phyloP scores from a whole-genome alignment of 2,329 filamentous ascomycete genomes.

The Xylariaceae sp. region DNA sequence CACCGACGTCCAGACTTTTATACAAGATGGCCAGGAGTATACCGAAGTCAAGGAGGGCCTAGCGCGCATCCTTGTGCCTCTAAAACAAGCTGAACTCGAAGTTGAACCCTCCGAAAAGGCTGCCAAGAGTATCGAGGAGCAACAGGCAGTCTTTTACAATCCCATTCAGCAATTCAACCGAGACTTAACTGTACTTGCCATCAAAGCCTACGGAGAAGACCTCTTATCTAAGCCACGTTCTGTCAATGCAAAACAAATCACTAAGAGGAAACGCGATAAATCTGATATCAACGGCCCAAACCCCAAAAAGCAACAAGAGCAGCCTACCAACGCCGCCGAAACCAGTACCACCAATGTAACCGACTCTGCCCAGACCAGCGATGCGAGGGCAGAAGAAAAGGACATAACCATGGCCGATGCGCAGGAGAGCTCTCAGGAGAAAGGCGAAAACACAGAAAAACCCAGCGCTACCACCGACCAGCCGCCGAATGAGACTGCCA shows the following conservation, averaged over 20 bases:
- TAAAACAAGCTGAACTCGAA: no score
- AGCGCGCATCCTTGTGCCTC: slow-evolving; percentile 63
- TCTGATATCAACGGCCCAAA: slow-evolving; percentile 26
- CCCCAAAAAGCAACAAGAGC: slow-evolving; percentile 35
- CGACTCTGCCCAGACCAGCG: slow-evolving; percentile 7
- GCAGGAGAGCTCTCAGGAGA: slow-evolving; percentile 19
- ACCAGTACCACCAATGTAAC: slow-evolving; percentile 5
- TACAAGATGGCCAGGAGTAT: slow-evolving; percentile 56
- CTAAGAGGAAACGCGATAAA: slow-evolving; percentile 34
- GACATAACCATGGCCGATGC: slow-evolving; percentile 33
- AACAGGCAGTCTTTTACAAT: slow-evolving; percentile 94
- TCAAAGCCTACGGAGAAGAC: slow-evolving; percentile 85
- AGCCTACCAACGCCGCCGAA: slow-evolving; percentile 19
- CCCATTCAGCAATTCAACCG: slow-evolving; percentile 99
- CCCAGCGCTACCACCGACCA: slow-evolving; percentile 1
- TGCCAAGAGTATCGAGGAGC: slow-evolving; percentile 59
- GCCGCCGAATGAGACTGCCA: slow-evolving; percentile 22
- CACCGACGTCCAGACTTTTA: slow-evolving; percentile 44
- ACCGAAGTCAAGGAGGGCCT: slow-evolving; percentile 62
- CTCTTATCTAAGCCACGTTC: slow-evolving; percentile 54
- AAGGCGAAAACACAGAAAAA: slow-evolving; percentile 1
- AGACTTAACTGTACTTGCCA: slow-evolving; percentile 89
- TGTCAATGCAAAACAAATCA: slow-evolving; percentile 51
- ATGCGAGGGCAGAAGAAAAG: slow-evolving; percentile 11
- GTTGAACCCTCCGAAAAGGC: slow-evolving; percentile 45